Percentiles rank a stretch among this genome's conserved stretches.
Conservation (phyloP, 176 grass and related monocot genomes). For the Otatea glauca region DNA sequence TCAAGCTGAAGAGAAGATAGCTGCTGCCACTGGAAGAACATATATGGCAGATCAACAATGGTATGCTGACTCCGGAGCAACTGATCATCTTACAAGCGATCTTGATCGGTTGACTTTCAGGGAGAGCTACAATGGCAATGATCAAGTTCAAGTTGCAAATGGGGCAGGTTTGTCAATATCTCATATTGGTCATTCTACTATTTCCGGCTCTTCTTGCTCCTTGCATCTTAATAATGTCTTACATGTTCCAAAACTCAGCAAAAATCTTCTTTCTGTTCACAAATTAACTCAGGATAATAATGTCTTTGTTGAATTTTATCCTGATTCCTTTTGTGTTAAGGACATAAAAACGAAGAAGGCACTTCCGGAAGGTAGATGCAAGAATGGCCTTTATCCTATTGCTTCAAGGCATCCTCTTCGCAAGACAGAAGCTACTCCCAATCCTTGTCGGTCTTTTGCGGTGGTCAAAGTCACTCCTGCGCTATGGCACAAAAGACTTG, state of each 20-base stretch:
- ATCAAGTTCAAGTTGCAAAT: neutral
- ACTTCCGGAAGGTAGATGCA: neutral
- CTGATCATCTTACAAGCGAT: neutral
- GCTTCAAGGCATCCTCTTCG: neutral
- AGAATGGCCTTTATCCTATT: neutral
- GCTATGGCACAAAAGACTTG: neutral
- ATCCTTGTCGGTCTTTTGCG: too few species aligned
- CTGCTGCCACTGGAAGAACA: neutral
- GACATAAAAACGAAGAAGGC: neutral
- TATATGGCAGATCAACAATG: neutral
- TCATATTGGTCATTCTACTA: neutral
- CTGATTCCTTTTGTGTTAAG: neutral
- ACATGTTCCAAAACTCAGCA: neutral
- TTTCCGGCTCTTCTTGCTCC: fast-evolving
- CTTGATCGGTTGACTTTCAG: neutral
- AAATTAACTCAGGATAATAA: neutral
- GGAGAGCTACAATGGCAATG: neutral
- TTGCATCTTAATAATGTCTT: neutral
- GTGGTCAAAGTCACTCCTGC: too few species aligned
- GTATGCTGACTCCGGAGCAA: neutral
- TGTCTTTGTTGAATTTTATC: neutral
- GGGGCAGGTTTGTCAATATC: neutral
- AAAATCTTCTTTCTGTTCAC: neutral
- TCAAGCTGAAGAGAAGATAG: too few species aligned
- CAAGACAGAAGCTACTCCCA: too few species aligned